Evolutionary conservation across 225 moss, liverwort and hornwort genomes (phyloP).

Genomic region (Pseudoscleropodium purum): DNA sequence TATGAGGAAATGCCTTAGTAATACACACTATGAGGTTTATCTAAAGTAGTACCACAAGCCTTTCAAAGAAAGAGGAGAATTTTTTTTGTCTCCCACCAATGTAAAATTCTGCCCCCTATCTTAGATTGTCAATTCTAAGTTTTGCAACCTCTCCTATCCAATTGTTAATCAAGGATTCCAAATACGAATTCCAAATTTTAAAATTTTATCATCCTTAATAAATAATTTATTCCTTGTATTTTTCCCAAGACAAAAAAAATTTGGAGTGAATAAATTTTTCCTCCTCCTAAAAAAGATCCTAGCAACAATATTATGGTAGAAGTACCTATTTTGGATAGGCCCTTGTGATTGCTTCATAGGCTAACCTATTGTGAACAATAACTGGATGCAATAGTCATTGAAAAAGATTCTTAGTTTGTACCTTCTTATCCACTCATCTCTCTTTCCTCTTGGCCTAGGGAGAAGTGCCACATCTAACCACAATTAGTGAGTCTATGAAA

Average conservation of each 20-base stretch:
- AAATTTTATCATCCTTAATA: accelerated
- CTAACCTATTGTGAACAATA: too few species aligned
- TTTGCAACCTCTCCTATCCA: accelerated
- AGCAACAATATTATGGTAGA: neutral
- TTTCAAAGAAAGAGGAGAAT: neutral
- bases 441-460: too few species aligned
- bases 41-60: neutral
- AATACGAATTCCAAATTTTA: neutral
- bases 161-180: accelerated
- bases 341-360: too few species aligned
- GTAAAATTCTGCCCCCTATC: neutral
- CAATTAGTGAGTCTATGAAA: too few species aligned
- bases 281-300: accelerated
- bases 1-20: neutral
- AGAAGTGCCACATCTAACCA: too few species aligned
- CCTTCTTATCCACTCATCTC: too few species aligned
- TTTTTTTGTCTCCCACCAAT: accelerated
- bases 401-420: too few species aligned
- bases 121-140: accelerated
- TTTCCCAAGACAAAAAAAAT: accelerated
- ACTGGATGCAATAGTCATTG: too few species aligned
- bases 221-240: neutral
- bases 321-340: too few species aligned
- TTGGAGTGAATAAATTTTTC: neutral
- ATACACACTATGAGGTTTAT: accelerated